Base-by-base conservation (phyloP, 73 alveolate species). In the Halteria grandinella region DNA sequence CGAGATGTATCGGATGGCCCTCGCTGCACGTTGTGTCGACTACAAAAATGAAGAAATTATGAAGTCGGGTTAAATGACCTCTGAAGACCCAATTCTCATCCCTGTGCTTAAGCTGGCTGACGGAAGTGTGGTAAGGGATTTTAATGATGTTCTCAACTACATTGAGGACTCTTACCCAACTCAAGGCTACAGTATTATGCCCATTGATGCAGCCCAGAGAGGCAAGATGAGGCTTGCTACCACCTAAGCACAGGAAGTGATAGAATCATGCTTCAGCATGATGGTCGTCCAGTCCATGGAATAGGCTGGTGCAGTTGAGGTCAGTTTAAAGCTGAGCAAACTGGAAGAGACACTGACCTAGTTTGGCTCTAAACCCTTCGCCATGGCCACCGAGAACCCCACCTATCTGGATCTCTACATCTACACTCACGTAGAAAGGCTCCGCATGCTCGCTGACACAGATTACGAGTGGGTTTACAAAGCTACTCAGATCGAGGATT, bases 171-270 rank as follows among this genome's bases (percentile, higher is more conserved):
- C 53, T 29, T 57, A 29, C 53, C 54, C 50, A 11, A 34, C 14
- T 57, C 53, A 57, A 57, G 73, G 73, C 1, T 57, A 57, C 53
- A 15, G 33, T 3, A 57, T 53, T n/a, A n/a, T n/a, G n/a, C 53
- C 73, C 7, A 11, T 17, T 7, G 53, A 57, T 29, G 37, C 24
- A 20, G 24, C 10, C 27, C 23, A 24, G 37, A 57, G 5, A 29
- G 48, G 23, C 37, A 11, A 57, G 20, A n/a, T 57, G 4, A 57
- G 39, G 37, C 23, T 10, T 5, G 69, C 69, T 15, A 14, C 53
- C 8, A n/a, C 10, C 5, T 6, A 11, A 15, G 6, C 21, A 5
- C 55, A 57, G 14, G 8, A 57, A 29, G 39, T 25, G 5, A 31
- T 33, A 5, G 48, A 50, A 15, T 50, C 73, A 33, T 57, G 37